Base-by-base conservation (phyloP, 2,329 filamentous ascomycete species). In the Stagonosporopsis rhizophila region DNA sequence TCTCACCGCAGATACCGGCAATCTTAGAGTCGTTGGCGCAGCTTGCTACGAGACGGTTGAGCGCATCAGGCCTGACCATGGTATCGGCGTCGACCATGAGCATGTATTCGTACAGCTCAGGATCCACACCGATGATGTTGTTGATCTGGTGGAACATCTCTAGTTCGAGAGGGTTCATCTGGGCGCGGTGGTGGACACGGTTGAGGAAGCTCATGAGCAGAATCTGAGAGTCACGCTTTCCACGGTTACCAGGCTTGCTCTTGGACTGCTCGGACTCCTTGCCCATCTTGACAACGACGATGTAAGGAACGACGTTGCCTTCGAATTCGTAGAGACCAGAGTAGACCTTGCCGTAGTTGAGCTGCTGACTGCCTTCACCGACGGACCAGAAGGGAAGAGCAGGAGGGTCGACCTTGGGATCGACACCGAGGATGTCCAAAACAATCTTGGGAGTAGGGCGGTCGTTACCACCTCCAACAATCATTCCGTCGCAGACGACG, bases 111-210 rank as follows among this genome's bases (percentile, higher is more conserved):
- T 99, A 99, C 15, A 99, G 84, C 74, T 97, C 93, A 2, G 95
- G 95, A 68, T 99, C 93, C 15, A 99, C 95, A 68, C 95, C 95
- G 61, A 99, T 99, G 67, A 99, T 91, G 75, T 99, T 99, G 84
- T 97, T 96, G 81, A 99, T 92, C 76, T 99, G 95, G 73, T 99
- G 95, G 82, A 97, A 98, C 83, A 98, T 96, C 77, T 99, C 95
- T 41, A 99, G 81, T 75, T 99, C 95, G 12, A 99, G 87, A 15
- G 95, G 95, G 61, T 89, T 95, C 95, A 99, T 99, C 0, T 94
- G 89, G 2, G 90, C 83, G 60, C 93, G 90, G 77, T 98, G 91
- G 75, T 99, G 95, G 41, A 99, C 95, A 58, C 94, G 91, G 79
- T 99, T 99, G 68, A 99, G 86, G 85, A 99, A 99, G 79, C 90